These are phyloP conservation scores for Saccharomycopsis sp. DNA, from an alignment of 805 yeast species.

Conservation along the genomic window DNA sequence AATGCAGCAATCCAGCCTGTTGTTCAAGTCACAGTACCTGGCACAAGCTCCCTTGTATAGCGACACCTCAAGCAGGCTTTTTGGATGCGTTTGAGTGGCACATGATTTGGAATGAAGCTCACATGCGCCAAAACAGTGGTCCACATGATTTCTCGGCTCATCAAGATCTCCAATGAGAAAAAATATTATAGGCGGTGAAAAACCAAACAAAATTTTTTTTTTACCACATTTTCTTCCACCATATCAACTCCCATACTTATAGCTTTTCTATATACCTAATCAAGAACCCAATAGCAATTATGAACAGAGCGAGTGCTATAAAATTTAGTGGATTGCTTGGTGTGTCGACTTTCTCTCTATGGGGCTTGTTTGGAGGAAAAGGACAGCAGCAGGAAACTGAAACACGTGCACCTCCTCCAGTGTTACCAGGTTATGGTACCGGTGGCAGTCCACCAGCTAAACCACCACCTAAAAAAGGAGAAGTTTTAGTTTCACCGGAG, in stretches of 20 bases:
- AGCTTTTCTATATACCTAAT: too few relatives aligned
- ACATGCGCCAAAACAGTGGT: background rate
- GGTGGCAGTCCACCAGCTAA: constrained; percentile 1
- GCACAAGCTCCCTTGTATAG: background rate
- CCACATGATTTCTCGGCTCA: background rate
- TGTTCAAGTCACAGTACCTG: background rate
- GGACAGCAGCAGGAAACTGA: background rate
- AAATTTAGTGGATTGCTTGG: background rate
- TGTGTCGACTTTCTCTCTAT: background rate
- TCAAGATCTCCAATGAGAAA: too few relatives aligned
- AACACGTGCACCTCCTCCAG: background rate
- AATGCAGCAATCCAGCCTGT: background rate
- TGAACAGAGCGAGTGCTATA: background rate
- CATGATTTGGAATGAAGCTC: too few relatives aligned
- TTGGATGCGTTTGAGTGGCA: too few relatives aligned
- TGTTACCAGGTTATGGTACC: background rate
- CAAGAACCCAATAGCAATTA: too few relatives aligned
- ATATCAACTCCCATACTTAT: too few relatives aligned
- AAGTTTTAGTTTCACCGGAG: background rate
- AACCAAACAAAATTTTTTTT: background rate
- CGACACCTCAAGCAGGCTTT: too few relatives aligned
- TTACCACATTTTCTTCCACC: background rate
- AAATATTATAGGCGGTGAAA: background rate
- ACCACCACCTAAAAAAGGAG: background rate
- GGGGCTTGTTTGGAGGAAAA: background rate